phyloP scores from a whole-genome alignment of 306 rosid genomes.

The Begonia peltatifolia region DNA sequence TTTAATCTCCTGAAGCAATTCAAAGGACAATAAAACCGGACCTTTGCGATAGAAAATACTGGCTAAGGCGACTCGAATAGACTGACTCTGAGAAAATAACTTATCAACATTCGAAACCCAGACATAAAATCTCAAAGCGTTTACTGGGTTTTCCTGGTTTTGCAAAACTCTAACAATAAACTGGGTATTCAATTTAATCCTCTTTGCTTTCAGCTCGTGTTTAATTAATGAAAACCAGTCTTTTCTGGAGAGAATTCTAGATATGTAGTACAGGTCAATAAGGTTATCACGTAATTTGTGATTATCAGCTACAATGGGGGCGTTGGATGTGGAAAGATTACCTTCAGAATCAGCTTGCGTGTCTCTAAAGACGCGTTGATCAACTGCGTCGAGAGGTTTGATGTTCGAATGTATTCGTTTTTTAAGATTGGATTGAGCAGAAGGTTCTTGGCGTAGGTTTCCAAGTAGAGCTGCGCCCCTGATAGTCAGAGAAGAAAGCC shows the following conservation, averaged over 20 bases:
- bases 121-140: conserved; percentile 38
- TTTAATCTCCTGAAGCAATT: conserved; percentile 39
- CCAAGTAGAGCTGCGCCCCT: conserved; percentile 25
- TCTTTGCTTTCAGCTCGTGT: conserved; percentile 34
- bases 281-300: conserved; percentile 1
- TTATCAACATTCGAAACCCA: conserved; percentile 55
- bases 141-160: conserved; percentile 46
- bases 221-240: conserved; percentile 52
- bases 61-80: conserved; percentile 34
- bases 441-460: conserved; percentile 18
- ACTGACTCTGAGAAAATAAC: conserved; percentile 19
- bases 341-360: conserved; percentile 16
- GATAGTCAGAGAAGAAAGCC: conserved; percentile 25
- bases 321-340: conserved; percentile 13
- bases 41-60: conserved; percentile 32
- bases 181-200: conserved; percentile 28
- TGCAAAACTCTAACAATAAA: conserved; percentile 38
- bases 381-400: conserved; percentile 3
- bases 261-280: conserved; percentile 34
- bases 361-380: conserved; percentile 1
- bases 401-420: conserved; percentile 5
- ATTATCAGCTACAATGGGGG: conserved; percentile 5
- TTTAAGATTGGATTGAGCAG: conserved; percentile 1
- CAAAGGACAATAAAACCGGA: conserved; percentile 47
- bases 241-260: conserved; percentile 34